Percentiles rank a stretch among this genome's conserved stretches.
Conservation (phyloP, 192 early-diverging fungal genomes). For the Paraglomus occultum region DNA sequence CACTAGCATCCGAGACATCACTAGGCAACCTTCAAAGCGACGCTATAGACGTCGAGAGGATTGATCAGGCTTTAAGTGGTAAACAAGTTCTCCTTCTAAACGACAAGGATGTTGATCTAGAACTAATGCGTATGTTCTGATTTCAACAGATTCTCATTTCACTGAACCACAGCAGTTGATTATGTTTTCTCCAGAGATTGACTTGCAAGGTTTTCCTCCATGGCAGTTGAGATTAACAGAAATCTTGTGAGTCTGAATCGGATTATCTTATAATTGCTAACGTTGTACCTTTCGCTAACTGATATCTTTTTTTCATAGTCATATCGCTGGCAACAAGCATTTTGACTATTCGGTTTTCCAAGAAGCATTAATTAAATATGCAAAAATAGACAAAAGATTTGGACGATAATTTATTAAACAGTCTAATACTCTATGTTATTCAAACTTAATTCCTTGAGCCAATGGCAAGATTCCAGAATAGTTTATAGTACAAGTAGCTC, state of each 20-base stretch:
- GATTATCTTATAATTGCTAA: background rate
- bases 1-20: conserved; percentile 2
- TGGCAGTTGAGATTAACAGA: conserved; percentile 47
- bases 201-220: conserved; percentile 43
- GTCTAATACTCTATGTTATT: conserved; percentile 42
- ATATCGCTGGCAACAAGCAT: conserved; percentile 36
- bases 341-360: conserved; percentile 39
- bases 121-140: background rate
- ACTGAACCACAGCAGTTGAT: conserved; percentile 44
- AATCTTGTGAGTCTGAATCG: conserved; percentile 36
- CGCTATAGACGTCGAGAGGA: conserved; percentile 3
- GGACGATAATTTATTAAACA: conserved; percentile 32
- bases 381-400: conserved; percentile 45
- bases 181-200: conserved; percentile 40
- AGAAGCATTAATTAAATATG: conserved; percentile 37
- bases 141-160: conserved; percentile 27
- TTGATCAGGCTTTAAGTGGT: conserved; percentile 21
- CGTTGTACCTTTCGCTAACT: background rate
- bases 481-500: conserved; percentile 73
- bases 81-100: background rate
- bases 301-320: conserved; percentile 26
- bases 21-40: conserved; percentile 11
- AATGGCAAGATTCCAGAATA: conserved; percentile 83
- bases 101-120: background rate
- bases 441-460: conserved; percentile 96